Conservation (phyloP, 352 stramenopile genomes). For the Pythium utonaiense region DNA sequence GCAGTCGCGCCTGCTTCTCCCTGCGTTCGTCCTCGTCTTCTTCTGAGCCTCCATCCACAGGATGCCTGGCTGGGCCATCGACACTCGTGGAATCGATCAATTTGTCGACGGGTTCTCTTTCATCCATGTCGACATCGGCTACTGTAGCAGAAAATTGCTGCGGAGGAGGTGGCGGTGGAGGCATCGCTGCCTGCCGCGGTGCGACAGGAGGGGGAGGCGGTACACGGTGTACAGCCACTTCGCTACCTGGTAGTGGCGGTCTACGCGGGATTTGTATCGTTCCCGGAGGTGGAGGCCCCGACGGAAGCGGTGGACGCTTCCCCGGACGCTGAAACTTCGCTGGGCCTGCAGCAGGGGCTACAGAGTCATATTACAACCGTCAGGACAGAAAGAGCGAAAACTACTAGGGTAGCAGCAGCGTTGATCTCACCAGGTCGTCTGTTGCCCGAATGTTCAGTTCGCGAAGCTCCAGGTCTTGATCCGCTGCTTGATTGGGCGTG, state of each 20-base stretch:
- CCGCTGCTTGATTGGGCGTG: background rate
- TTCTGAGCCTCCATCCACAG: constrained; percentile 2
- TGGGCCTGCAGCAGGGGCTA: no score
- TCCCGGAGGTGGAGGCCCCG: constrained; percentile 44
- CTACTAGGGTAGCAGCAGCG: no score
- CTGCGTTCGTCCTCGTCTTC: constrained; percentile 31
- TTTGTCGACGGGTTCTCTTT: no score
- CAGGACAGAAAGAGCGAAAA: no score
- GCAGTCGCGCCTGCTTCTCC: constrained; percentile 41
- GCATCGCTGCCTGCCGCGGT: background rate
- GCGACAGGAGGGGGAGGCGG: background rate
- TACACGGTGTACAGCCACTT: constrained; percentile 13
- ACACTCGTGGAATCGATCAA: no score
- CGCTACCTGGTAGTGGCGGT: constrained; percentile 43
- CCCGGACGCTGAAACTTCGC: constrained; percentile 32
- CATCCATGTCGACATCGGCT: constrained; percentile 5
- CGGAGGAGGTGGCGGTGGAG: background rate
- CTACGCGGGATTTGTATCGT: constrained; percentile 57
- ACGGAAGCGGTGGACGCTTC: constrained; percentile 57
- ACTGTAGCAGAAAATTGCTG: background rate
- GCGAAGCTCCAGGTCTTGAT: background rate
- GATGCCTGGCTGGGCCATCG: background rate
- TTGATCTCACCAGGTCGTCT: no score
- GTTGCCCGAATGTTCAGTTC: background rate
- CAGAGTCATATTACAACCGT: no score